These are phyloP conservation scores for Chenopodium suecicum DNA, from an alignment of 148 eudicot genomes.

Conservation along the genomic window DNA sequence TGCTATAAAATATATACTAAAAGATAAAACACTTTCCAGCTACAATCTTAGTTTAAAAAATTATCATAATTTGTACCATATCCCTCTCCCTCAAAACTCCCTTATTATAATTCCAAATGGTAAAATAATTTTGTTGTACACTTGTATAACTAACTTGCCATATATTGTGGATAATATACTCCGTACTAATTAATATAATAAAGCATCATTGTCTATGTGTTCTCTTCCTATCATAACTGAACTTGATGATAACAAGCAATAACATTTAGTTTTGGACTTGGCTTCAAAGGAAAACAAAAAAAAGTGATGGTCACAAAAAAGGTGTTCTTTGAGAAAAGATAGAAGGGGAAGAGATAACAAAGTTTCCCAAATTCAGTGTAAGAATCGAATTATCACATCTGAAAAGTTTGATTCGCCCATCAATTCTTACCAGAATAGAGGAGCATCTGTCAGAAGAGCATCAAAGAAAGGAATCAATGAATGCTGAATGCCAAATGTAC, in stretches of 20 bases:
- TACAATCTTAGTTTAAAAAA: no score
- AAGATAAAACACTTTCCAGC: no score
- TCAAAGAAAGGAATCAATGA: neutral
- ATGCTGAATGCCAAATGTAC: neutral
- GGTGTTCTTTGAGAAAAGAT: neutral
- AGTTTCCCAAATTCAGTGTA: neutral
- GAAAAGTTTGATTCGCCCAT: neutral
- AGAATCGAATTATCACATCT: neutral
- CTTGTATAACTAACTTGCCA: no score
- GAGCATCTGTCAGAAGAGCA: neutral
- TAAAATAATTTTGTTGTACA: neutral
- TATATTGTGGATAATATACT: no score
- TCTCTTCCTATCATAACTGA: neutral
- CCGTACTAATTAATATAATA: neutral
- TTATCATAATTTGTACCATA: neutral
- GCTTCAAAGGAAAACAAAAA: neutral
- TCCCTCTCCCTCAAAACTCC: neutral
- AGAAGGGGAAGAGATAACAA: neutral
- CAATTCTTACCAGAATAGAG: neutral
- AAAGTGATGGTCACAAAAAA: neutral
- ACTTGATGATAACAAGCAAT: neutral
- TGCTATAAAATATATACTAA: neutral
- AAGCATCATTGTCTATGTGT: neutral
- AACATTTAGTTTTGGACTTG: no score
- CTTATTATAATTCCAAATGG: neutral